These are phyloP conservation scores for Dalbergia cultrata DNA, from an alignment of 306 rosid species.

Conservation along the genomic window DNA sequence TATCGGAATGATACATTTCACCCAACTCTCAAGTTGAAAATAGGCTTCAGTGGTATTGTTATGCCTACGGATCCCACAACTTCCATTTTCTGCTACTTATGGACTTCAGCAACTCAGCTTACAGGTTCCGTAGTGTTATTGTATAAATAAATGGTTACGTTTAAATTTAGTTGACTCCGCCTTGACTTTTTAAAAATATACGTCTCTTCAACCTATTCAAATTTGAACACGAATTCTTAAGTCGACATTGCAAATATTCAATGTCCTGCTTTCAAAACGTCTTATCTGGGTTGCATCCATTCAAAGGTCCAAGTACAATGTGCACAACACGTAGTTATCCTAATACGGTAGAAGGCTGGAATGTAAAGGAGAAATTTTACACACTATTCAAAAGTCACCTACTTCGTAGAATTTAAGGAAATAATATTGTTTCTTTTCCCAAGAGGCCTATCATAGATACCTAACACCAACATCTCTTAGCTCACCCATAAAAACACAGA, in stretches of 20 bases:
- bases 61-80: conserved; percentile 8
- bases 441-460: conserved; percentile 8
- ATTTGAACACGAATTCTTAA: conserved; percentile 4
- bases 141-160: not conserved
- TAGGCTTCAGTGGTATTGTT: not conserved
- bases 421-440: not conserved
- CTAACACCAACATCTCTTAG: not conserved
- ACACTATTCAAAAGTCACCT: conserved; percentile 9
- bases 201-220: conserved; percentile 2
- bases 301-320: conserved; percentile 5
- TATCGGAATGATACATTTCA: not conserved
- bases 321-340: not conserved
- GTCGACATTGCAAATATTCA: conserved; percentile 10
- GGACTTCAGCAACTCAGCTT: not conserved
- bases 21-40: conserved; percentile 10
- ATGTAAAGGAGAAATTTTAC: not conserved
- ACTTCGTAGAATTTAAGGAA: not conserved
- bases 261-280: not conserved
- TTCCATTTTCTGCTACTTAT: not conserved
- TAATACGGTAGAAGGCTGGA: not conserved
- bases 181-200: conserved; percentile 7
- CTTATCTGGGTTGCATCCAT: not conserved
- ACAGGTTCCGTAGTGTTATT: not conserved
- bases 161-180: not conserved
- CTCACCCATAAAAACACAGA: not conserved